Evolutionary conservation across 192 early-diverging fungal genomes (phyloP).

Genomic region (Linnemannia schmuckeri): DNA sequence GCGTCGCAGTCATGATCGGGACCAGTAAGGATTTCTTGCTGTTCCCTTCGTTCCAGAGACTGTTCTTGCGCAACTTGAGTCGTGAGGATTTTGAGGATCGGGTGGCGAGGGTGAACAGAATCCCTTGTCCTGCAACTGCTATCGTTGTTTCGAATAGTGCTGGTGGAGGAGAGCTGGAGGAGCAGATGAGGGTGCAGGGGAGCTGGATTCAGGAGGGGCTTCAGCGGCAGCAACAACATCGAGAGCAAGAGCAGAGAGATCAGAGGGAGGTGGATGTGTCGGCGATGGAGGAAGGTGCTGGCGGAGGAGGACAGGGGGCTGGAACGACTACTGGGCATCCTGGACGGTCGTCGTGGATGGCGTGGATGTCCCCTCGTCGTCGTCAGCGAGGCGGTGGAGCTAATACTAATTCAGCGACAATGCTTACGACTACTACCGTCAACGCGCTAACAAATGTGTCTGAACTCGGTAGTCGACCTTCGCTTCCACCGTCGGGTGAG

Average conservation of each 20-base stretch:
- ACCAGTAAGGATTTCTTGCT: slow-evolving; percentile 47
- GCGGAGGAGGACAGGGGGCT: not conserved
- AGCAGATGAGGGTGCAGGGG: not conserved
- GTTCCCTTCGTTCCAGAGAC: slow-evolving; percentile 48
- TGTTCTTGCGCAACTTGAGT: slow-evolving; percentile 46
- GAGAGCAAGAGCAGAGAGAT: not conserved
- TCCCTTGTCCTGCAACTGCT: slow-evolving; percentile 20
- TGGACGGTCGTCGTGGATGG: not conserved
- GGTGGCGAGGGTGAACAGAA: slow-evolving; percentile 12
- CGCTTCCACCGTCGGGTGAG: not conserved
- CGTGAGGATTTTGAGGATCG: slow-evolving; percentile 52
- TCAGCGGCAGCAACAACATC: not conserved
- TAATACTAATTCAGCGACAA: not conserved
- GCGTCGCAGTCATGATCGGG: slow-evolving; percentile 53
- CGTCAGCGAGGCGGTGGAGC: not conserved
- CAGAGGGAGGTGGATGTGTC: not conserved
- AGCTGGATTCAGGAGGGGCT: not conserved
- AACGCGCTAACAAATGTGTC: not conserved
- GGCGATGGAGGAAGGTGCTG: not conserved
- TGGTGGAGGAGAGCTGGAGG: not conserved
- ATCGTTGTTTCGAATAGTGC: slow-evolving; percentile 12
- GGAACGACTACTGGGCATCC: not conserved
- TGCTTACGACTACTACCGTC: not conserved
- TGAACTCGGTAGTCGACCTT: not conserved
- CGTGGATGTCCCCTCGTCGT: not conserved